Conservation (phyloP, 1,139 yeast genomes). For the Nakaseomyces kungkrabaensis region DNA sequence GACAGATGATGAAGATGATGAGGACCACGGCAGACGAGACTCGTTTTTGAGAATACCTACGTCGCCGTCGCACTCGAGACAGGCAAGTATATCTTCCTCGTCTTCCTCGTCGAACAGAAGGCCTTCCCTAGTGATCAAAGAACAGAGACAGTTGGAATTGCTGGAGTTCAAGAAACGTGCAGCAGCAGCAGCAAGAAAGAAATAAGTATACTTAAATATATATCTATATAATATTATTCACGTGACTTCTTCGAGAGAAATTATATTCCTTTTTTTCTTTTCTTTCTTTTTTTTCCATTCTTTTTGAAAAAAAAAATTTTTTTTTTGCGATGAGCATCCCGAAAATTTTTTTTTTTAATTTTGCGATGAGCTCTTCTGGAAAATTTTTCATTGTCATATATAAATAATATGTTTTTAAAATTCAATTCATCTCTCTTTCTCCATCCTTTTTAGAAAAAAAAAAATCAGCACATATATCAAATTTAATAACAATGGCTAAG, state of each 20-base stretch:
- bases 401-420: neutral
- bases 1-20: constrained; percentile 1
- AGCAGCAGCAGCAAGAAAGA: neutral
- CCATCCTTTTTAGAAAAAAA: neutral
- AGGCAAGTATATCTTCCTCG: neutral
- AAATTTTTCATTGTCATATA: neutral
- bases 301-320: neutral
- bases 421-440: neutral
- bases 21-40: neutral
- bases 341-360: neutral
- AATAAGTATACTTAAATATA: neutral
- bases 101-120: constrained; percentile 1
- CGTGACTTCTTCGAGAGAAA: no score
- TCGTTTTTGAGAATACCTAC: neutral
- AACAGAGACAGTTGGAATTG: constrained; percentile 1
- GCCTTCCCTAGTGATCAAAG: constrained; percentile 1
- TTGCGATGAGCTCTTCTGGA: neutral
- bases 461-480: neutral
- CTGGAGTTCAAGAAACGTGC: constrained; percentile 1
- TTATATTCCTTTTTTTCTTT: constrained; percentile 6
- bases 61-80: constrained; percentile 1
- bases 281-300: no score
- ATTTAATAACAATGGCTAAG: constrained; percentile 16
- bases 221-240: neutral
- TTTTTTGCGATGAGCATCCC: constrained; percentile 1